A percentile compares a stretch with the other conserved stretches of the same genome.
Conservation (phyloP, 768 basidiomycete genomes). For the Panellus pusillus region DNA sequence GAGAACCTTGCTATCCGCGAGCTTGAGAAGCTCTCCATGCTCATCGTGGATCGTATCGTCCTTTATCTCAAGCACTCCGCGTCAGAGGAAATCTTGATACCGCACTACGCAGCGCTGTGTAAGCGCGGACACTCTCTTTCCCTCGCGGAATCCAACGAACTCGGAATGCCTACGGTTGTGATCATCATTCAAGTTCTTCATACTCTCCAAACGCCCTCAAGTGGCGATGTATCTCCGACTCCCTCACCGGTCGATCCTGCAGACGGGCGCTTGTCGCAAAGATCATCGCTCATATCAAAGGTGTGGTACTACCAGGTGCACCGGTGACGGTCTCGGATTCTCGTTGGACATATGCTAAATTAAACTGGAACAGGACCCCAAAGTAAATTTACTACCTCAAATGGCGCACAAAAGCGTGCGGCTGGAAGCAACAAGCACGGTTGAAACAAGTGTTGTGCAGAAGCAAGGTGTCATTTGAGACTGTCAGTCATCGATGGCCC, state of each 20-base stretch:
- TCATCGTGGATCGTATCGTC: slow-evolving; percentile 52
- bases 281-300: slow-evolving; percentile 11
- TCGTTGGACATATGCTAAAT: neutral
- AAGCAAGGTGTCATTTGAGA: neutral
- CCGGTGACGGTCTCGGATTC: neutral
- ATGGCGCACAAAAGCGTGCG: neutral
- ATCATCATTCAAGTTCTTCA: slow-evolving; percentile 18
- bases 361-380: neutral
- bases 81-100: slow-evolving; percentile 37
- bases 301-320: neutral
- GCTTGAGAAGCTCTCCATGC: slow-evolving; percentile 44
- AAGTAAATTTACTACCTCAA: neutral
- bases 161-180: slow-evolving; percentile 44
- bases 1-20: slow-evolving; percentile 53
- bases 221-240: neutral
- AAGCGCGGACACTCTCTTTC: slow-evolving; percentile 39
- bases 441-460: neutral
- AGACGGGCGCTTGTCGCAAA: slow-evolving; percentile 4
- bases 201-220: neutral
- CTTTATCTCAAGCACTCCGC: slow-evolving; percentile 44
- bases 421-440: neutral
- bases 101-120: slow-evolving; percentile 43
- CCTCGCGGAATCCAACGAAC: slow-evolving; percentile 41
- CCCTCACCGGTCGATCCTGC: neutral
- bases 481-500: no score